Base-by-base conservation (phyloP, 352 stramenopile species). In the Globisporangium barbulae region DNA sequence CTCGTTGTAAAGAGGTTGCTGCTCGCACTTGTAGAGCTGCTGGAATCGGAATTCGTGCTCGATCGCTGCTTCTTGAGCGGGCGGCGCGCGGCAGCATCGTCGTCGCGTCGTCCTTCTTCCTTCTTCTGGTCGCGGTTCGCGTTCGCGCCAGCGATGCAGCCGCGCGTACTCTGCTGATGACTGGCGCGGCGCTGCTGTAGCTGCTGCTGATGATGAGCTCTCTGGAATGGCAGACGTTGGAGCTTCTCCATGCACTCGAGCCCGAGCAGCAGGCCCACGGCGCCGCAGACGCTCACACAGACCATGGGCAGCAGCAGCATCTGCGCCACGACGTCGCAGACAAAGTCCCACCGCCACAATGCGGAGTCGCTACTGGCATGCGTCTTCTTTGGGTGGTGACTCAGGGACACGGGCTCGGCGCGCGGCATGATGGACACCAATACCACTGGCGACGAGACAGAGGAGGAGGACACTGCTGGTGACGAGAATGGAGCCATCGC, bases 251-350 rank as follows among this genome's bases (percentile, higher is more conserved):
- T 56, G 68, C 76, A 88, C 56, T 86, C 78, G 48, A 89, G 72
- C n/a, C 75, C 72, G 55, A 88, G 63, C 52, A 81, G 33, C 28
- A 85, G 54, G 44, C 72, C 81, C 64, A 91, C 53, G 19, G 72
- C 71, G 39, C 80, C 81, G 69, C 80, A 90, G 17, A 91, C 60
- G 66, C 76, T 83, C 61, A 83, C 64, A 48, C 76, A 85, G 42
- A 91, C 83, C 56, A 90, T 69, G 0, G 83, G 79, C 45, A 91
- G 65, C 60, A 91, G 65, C 53, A 90, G 73, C 47, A 89, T 67
- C 47, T 84, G 79, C 42, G 74, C 70, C 44, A 85, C 54, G 5
- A 75, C 67, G 21, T 74, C 70, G 31, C 68, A 66, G 8, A 89
- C 63, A 17, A 58, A 58, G 62, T 60, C 55, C 37, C 59, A 64